These are phyloP conservation scores for Penicillium ochrochloron DNA, from an alignment of 495 filamentous ascomycete genomes.

Conservation along the genomic window DNA sequence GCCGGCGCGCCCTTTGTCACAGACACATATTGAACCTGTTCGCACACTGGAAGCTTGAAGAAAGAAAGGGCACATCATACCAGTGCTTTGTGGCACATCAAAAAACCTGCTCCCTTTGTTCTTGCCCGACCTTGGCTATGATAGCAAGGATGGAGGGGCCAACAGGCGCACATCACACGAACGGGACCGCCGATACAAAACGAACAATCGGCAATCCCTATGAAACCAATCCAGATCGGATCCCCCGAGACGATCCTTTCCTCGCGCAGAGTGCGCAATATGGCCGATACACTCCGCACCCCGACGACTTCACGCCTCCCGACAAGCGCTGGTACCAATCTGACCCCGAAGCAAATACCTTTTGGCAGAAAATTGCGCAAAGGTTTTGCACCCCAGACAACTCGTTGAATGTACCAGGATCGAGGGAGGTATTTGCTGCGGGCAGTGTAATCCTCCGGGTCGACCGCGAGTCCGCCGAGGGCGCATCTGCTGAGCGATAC, in stretches of 20 bases:
- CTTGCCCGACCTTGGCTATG: slow-evolving; percentile 29
- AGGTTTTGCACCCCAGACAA: slow-evolving; percentile 40
- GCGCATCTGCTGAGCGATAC: slow-evolving; percentile 35
- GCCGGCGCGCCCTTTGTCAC: slow-evolving; percentile 23
- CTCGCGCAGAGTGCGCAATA: slow-evolving; percentile 43
- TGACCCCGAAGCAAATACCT: slow-evolving; percentile 36
- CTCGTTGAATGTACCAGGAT: slow-evolving; percentile 39
- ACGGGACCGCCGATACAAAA: slow-evolving; percentile 30
- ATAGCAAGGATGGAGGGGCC: slow-evolving; percentile 29
- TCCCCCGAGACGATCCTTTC: slow-evolving; percentile 46
- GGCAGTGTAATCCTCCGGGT: slow-evolving; percentile 48
- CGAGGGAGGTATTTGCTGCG: slow-evolving; percentile 43
- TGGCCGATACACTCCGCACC: slow-evolving; percentile 47
- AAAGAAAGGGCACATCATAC: neutral
- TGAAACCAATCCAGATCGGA: slow-evolving; percentile 40
- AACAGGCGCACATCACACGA: slow-evolving; percentile 31
- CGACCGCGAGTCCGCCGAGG: slow-evolving; percentile 36
- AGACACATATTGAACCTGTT: slow-evolving; percentile 12
- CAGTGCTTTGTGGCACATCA: neutral
- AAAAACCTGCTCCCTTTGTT: neutral
- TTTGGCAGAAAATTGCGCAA: slow-evolving; percentile 43
- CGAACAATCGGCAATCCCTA: slow-evolving; percentile 35
- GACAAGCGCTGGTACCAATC: slow-evolving; percentile 42
- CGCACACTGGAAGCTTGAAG: neutral
- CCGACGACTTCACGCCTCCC: slow-evolving; percentile 45